Evolutionary conservation across 805 yeast species (phyloP).

Genomic region (Wickerhamiella azyma): DNA sequence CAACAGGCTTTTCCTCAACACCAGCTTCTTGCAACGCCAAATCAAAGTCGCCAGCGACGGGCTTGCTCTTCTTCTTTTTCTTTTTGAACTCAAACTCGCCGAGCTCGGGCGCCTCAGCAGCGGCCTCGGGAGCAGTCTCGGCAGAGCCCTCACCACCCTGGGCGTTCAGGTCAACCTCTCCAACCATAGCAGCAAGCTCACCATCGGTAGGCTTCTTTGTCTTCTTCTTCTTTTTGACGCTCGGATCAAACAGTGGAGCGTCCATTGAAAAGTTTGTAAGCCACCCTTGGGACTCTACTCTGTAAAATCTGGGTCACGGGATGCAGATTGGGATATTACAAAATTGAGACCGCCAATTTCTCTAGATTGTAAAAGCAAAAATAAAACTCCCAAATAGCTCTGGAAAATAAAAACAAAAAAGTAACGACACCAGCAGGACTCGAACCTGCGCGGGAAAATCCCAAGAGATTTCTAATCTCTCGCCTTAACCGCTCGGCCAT

Average conservation of each 20-base stretch:
- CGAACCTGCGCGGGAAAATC: slow-evolving; percentile 18
- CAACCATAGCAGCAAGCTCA: slow-evolving; percentile 48
- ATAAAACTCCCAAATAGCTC: not conserved
- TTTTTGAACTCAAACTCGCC: slow-evolving; percentile 43
- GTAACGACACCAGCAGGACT: slow-evolving; percentile 16
- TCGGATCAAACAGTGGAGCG: slow-evolving; percentile 24
- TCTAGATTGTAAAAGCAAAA: not conserved
- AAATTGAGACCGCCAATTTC: no score
- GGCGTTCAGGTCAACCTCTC: slow-evolving; percentile 44
- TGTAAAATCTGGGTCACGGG: not conserved
- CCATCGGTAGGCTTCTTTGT: slow-evolving; percentile 19
- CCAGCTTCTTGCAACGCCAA: slow-evolving; percentile 85
- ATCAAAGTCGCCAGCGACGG: slow-evolving; percentile 69
- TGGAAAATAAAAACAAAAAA: not conserved
- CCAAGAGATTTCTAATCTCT: slow-evolving; percentile 17
- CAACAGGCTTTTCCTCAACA: slow-evolving; percentile 36
- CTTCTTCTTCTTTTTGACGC: slow-evolving; percentile 26
- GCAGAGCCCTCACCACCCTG: slow-evolving; percentile 25
- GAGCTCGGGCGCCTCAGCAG: slow-evolving; percentile 33
- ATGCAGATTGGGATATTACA: no score
- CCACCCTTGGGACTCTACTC: not conserved
- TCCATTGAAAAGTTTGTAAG: slow-evolving; percentile 7
- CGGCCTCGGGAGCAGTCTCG: slow-evolving; percentile 31
- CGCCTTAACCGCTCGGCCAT: slow-evolving; percentile 18
- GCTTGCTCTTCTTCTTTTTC: slow-evolving; percentile 48